phyloP scores from a whole-genome alignment of 2,329 filamentous ascomycete species.

The Trichoderma sp. region DNA sequence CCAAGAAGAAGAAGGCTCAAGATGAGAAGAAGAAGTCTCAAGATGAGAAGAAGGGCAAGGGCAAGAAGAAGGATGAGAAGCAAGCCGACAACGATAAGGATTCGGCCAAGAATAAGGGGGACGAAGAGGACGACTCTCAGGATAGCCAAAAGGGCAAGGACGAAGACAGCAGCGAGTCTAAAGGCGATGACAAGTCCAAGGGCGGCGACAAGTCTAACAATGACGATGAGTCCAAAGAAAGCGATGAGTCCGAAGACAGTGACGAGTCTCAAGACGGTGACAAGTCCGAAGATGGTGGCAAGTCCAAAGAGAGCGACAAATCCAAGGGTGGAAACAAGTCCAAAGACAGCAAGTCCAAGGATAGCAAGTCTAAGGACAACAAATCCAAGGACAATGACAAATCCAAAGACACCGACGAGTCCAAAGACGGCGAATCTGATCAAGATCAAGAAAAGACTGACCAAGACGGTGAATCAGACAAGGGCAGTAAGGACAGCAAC shows the following conservation, averaged over 20 bases:
- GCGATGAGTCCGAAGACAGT: background rate
- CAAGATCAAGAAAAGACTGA: background rate
- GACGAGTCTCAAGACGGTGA: background rate
- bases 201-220: no score
- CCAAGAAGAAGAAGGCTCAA: conserved; percentile 26
- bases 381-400: background rate
- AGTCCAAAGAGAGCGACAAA: background rate
- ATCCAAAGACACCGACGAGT: background rate
- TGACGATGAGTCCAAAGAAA: background rate
- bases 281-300: no score
- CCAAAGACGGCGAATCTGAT: background rate
- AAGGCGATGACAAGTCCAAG: no score
- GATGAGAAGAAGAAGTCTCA: conserved; percentile 28
- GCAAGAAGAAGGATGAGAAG: conserved; percentile 24
- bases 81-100: conserved; percentile 14
- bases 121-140: background rate
- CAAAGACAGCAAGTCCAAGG: conserved; percentile 6
- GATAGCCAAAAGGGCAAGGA: background rate
- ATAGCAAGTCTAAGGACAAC: background rate
- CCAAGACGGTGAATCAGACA: conserved; percentile 16
- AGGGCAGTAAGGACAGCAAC: conserved; percentile 15
- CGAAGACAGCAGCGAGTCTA: background rate
- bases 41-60: conserved; percentile 29
- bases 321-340: background rate
- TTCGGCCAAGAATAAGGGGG: conserved; percentile 20